Evolutionary conservation across 805 yeast species (phyloP).

Genomic region (Ogataea nakhonphanomensis): DNA sequence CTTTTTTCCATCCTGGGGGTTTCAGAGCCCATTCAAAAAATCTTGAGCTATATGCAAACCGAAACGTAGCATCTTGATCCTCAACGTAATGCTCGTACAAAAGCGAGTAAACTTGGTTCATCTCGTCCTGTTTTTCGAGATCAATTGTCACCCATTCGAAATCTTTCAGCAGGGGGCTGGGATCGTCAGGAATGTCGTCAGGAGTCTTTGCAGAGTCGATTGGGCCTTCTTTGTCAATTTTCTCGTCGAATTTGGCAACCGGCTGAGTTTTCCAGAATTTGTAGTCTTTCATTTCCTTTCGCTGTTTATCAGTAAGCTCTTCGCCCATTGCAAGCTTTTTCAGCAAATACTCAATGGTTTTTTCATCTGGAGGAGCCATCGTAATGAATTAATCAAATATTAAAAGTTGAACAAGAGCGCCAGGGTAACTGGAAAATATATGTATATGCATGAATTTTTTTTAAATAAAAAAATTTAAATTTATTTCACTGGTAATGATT

Average conservation of each 20-base stretch:
- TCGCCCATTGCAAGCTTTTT: conserved; percentile 51
- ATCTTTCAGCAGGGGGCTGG: conserved; percentile 67
- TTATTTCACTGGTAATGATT: conserved; percentile 52
- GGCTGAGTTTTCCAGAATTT: conserved; percentile 99
- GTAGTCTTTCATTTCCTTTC: conserved; percentile 80
- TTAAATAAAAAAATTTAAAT: conserved; percentile 4
- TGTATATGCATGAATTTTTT: conserved; percentile 7
- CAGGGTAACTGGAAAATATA: conserved; percentile 7
- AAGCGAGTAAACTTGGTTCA: conserved; percentile 75
- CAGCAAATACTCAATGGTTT: conserved; percentile 58
- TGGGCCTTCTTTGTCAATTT: conserved; percentile 70
- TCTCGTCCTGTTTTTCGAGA: conserved; percentile 47
- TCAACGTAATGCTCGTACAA: conserved; percentile 91
- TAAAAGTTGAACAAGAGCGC: conserved; percentile 2
- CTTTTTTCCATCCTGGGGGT: conserved; percentile 87
- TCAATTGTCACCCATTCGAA: conserved; percentile 91
- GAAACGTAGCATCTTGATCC: conserved; percentile 85
- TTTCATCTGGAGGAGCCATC: conserved; percentile 21
- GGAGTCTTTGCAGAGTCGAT: conserved; percentile 68
- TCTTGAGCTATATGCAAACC: conserved; percentile 81
- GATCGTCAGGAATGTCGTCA: conserved; percentile 65
- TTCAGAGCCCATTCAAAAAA: conserved; percentile 91
- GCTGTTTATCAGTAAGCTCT: conserved; percentile 52
- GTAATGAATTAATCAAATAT: not conserved
- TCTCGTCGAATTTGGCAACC: conserved; percentile 73